A percentile compares a stretch with the other conserved stretches of the same genome.
Evolutionary conservation across 2,329 filamentous ascomycete species (phyloP).

Genomic region (Epichloe glyceriae): DNA sequence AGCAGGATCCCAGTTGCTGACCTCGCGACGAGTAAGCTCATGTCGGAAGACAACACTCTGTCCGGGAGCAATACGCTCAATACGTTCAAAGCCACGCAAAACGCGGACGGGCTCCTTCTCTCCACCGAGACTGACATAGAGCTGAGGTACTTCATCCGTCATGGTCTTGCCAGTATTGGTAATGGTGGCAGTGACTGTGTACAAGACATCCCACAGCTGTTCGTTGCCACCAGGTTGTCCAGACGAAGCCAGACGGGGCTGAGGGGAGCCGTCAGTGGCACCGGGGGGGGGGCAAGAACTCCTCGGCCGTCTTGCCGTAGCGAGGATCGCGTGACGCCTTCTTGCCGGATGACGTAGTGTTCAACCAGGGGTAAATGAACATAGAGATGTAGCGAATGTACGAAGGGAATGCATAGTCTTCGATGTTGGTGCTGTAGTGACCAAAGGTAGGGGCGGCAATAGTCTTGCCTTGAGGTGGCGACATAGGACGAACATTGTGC

Average conservation of each 20-base stretch:
- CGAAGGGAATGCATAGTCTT: conserved; percentile 57
- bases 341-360: conserved; percentile 43
- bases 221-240: conserved; percentile 50
- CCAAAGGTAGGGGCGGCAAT: conserved; percentile 50
- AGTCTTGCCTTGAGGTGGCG: conserved; percentile 48
- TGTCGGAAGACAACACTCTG: conserved; percentile 51
- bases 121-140: conserved; percentile 73
- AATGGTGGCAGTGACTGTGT: conserved; percentile 53
- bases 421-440: conserved; percentile 46
- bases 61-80: conserved; percentile 57
- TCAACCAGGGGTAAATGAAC: conserved; percentile 62
- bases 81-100: conserved; percentile 70
- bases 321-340: conserved; percentile 43
- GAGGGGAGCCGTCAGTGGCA: conserved; percentile 40
- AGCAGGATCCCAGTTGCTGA: conserved; percentile 73
- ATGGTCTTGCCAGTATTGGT: conserved; percentile 54
- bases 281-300: conserved; percentile 47
- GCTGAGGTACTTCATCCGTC: conserved; percentile 62
- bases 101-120: conserved; percentile 52
- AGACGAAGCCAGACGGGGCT: conserved; percentile 38
- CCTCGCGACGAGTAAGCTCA: conserved; percentile 62
- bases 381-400: conserved; percentile 35
- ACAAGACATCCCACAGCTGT: conserved; percentile 55
- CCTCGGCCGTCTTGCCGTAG: conserved; percentile 44
- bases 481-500: conserved; percentile 36